Evolutionary conservation across 192 early-diverging fungal genomes (phyloP).

Genomic region (Dimargaris verticillata): DNA sequence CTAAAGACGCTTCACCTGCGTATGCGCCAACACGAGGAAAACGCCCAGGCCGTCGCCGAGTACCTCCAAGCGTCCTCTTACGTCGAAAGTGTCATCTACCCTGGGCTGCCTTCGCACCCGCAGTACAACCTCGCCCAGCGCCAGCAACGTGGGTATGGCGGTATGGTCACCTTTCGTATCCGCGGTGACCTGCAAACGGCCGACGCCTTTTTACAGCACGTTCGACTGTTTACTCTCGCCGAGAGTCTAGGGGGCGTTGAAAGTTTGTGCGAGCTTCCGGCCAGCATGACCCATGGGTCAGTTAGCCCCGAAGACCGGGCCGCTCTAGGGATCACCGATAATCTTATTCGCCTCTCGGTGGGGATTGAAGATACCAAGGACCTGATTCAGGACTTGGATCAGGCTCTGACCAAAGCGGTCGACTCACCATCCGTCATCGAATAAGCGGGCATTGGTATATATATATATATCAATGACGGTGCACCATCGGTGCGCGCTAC

Average conservation of each 20-base stretch:
- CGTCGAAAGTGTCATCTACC: slow-evolving; percentile 83
- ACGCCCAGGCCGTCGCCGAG: slow-evolving; percentile 71
- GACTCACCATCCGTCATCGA: no score
- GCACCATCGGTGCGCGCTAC: no score
- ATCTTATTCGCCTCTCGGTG: slow-evolving; percentile 79
- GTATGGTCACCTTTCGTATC: slow-evolving; percentile 91
- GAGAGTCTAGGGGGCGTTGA: slow-evolving; percentile 95
- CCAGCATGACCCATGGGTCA: slow-evolving; percentile 90
- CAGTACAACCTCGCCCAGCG: slow-evolving; percentile 81
- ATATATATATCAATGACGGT: no score
- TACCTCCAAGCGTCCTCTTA: slow-evolving; percentile 48
- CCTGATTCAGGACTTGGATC: slow-evolving; percentile 55
- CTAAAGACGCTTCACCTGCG: slow-evolving; percentile 90
- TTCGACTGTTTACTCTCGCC: slow-evolving; percentile 81
- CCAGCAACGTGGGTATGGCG: slow-evolving; percentile 86
- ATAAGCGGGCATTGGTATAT: no score
- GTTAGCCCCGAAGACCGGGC: slow-evolving; percentile 72
- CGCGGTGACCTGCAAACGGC: slow-evolving; percentile 62
- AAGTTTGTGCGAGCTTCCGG: slow-evolving; percentile 81
- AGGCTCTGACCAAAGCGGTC: slow-evolving; percentile 41
- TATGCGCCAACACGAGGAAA: slow-evolving; percentile 77
- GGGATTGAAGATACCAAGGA: slow-evolving; percentile 88
- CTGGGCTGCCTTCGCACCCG: slow-evolving; percentile 75
- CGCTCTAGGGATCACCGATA: slow-evolving; percentile 80
- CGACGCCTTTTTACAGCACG: slow-evolving; percentile 65